phyloP scores from a whole-genome alignment of 139 green algal genomes.

The Chlorella sp. region DNA sequence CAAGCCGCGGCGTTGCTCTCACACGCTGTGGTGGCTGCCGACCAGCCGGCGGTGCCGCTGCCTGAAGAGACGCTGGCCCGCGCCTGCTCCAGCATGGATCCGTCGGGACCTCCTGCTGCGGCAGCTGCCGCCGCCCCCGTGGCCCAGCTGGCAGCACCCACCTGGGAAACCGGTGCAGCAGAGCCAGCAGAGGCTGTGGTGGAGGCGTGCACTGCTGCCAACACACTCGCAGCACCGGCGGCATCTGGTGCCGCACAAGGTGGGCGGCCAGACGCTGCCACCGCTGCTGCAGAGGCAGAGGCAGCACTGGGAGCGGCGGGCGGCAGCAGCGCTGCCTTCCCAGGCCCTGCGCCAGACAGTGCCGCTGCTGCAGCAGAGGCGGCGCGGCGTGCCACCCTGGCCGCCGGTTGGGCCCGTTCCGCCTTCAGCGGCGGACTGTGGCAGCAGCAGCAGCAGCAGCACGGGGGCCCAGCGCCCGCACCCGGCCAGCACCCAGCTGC shows the following conservation, averaged over 20 bases:
- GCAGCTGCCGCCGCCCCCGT: background rate
- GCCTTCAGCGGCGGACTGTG: background rate
- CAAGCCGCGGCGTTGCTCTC: no score
- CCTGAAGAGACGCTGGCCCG: background rate
- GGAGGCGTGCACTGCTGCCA: background rate
- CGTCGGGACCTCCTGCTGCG: background rate
- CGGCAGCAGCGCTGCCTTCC: background rate
- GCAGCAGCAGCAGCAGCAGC: background rate
- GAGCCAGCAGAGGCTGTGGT: background rate
- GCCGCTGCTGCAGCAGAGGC: background rate
- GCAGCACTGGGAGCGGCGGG: background rate
- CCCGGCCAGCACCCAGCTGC: no score
- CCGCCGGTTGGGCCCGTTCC: background rate
- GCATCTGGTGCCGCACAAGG: background rate
- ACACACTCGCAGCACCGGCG: background rate
- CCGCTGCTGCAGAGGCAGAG: conserved; percentile 2
- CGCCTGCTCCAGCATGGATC: background rate
- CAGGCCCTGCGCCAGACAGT: background rate
- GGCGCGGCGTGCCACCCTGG: background rate
- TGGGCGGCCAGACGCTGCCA: background rate
- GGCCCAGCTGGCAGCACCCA: background rate
- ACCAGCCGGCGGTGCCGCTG: background rate
- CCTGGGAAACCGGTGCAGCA: background rate
- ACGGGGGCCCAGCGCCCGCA: no score
- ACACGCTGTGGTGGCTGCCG: background rate